phyloP scores from a whole-genome alignment of 129 eudicot genomes.

The Flaveria trinervia region DNA sequence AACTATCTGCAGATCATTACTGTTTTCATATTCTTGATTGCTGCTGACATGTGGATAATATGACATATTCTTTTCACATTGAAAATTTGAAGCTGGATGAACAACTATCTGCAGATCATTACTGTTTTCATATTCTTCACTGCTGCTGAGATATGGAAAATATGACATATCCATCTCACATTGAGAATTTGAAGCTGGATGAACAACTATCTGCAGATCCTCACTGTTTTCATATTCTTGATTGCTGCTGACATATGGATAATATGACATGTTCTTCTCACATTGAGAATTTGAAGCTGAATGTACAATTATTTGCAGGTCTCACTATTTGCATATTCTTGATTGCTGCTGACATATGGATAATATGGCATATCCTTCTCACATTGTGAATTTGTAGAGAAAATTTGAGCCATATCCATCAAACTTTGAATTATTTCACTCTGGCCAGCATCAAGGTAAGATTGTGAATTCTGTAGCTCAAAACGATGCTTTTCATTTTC shows the following conservation, averaged over 20 bases:
- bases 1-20: constrained; percentile 35
- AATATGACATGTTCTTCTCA: constrained; percentile 40
- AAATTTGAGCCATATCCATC: constrained; percentile 66
- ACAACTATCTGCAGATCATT: constrained; percentile 35
- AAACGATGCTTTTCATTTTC: constrained; percentile 79
- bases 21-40: constrained; percentile 41
- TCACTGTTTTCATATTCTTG: constrained; percentile 38
- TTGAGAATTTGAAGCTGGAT: constrained; percentile 55
- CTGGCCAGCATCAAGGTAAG: constrained; percentile 63
- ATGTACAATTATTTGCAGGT: constrained; percentile 35
- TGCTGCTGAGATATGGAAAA: constrained; percentile 38
- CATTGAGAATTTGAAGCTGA: constrained; percentile 53
- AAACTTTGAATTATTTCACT: constrained; percentile 78
- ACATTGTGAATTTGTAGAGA: constrained; percentile 42
- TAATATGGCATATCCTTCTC: constrained; percentile 42
- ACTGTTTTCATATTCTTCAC: constrained; percentile 40
- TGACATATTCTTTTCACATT: neutral
- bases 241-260: constrained; percentile 37
- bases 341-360: constrained; percentile 35
- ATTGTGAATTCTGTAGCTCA: constrained; percentile 80
- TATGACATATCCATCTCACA: constrained; percentile 6
- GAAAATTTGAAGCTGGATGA: constrained; percentile 51
- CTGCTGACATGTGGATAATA: constrained; percentile 35
- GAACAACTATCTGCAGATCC: constrained; percentile 36
- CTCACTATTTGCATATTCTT: constrained; percentile 39